These are phyloP conservation scores for Sugiyamaella sp. DNA, from an alignment of 1,139 yeast species.

Conservation along the genomic window DNA sequence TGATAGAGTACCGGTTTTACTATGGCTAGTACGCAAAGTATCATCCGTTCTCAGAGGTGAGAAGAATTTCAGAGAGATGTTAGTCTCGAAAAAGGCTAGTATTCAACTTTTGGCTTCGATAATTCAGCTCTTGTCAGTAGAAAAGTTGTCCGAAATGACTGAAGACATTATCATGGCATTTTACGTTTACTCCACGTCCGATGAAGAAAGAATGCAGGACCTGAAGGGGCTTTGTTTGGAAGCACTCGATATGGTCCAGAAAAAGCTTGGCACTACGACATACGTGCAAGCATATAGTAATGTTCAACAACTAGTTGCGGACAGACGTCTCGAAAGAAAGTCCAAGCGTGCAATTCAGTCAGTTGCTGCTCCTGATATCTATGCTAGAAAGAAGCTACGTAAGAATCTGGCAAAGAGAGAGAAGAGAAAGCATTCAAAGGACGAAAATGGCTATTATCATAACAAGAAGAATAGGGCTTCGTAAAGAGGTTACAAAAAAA, in stretches of 20 bases:
- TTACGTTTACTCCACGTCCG: conserved; percentile 53
- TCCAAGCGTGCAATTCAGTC: conserved; percentile 78
- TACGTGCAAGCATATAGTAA: conserved; percentile 66
- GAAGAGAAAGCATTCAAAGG: conserved; percentile 66
- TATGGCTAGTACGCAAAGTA: conserved; percentile 63
- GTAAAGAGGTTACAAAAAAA: conserved; percentile 15
- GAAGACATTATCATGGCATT: conserved; percentile 57
- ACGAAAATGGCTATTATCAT: conserved; percentile 75
- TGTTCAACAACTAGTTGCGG: conserved; percentile 61
- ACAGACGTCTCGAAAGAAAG: conserved; percentile 74
- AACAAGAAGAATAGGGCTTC: conserved; percentile 50
- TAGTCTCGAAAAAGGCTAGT: conserved; percentile 64
- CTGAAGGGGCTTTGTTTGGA: conserved; percentile 64
- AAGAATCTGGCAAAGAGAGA: conserved; percentile 77
- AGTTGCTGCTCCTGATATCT: conserved; percentile 75
- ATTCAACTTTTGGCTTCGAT: conserved; percentile 45
- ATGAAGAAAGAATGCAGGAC: conserved; percentile 51
- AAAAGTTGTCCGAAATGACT: conserved; percentile 29
- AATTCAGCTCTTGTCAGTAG: conserved; percentile 33
- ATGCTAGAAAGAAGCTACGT: conserved; percentile 74
- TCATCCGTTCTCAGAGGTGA: conserved; percentile 71
- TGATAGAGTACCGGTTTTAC: conserved; percentile 49
- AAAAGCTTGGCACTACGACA: conserved; percentile 70
- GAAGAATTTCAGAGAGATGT: conserved; percentile 53
- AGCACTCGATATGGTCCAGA: conserved; percentile 68